Base-by-base conservation (phyloP, 139 green algal genomes). In the Gonium pectorale region DNA sequence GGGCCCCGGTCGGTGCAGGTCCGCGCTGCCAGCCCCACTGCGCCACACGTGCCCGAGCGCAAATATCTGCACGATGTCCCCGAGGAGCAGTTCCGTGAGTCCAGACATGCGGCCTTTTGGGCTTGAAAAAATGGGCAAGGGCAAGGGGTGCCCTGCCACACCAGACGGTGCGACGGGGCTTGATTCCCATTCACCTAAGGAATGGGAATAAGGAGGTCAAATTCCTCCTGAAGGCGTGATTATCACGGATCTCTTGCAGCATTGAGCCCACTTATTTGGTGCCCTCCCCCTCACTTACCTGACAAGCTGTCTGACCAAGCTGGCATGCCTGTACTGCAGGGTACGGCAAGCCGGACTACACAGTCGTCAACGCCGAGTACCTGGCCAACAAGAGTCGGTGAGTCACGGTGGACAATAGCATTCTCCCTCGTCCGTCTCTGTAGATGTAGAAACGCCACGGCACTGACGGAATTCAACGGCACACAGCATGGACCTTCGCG, bases 271-370 rank as follows among this genome's bases (percentile, higher is more conserved):
- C n/a, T n/a, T n/a, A n/a, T n/a, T n/a, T n/a, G n/a, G n/a, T n/a
- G n/a, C n/a, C n/a, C n/a, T n/a, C n/a, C n/a, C n/a, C n/a, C n/a
- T n/a, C n/a, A n/a, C n/a, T n/a, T n/a, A n/a, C n/a, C n/a, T n/a
- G n/a, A n/a, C n/a, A 64, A 29, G 54, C 19, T 24, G 13, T 64
- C 22, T n/a, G 13, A 24, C 19, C 9, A n/a, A 64, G 19, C 9
- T 64, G 54, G 54, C 19, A 31, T 21, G 54, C 17, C 54, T 8
- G 5, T 33, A 64, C 27, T 40, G 33, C 63, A 70, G 63, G 79
- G 5, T 68, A 78, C 37, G 64, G 79, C 27, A 85, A 85, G 79
- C 79, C 79, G 21, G 44, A 85, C 64, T 85, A 85, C 63, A 68
- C 62, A 7, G 35, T 85, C 5, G 79, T 85, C 3, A 85, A 85